phyloP scores from a whole-genome alignment of 768 basidiomycete genomes.

The Lactarius deliciosus region DNA sequence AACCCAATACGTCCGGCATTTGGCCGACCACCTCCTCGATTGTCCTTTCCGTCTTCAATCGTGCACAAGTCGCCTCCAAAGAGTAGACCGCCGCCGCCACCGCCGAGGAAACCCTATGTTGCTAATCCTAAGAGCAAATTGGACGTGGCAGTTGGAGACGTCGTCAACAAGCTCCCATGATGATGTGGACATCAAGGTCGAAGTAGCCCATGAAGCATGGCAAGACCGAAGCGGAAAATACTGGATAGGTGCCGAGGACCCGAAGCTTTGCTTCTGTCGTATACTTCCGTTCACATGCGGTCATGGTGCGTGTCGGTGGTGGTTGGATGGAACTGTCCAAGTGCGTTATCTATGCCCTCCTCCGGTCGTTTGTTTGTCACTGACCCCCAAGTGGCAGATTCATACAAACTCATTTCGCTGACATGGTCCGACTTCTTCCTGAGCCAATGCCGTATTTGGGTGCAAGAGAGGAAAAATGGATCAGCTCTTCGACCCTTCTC shows the following conservation, averaged over 20 bases:
- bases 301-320: constrained; percentile 96
- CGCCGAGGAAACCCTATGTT: constrained; percentile 67
- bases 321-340: constrained; percentile 92
- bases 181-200: constrained; percentile 77
- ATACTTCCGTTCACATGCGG: constrained; percentile 90
- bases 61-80: constrained; percentile 48
- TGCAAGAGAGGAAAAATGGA: constrained; percentile 74
- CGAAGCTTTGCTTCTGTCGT: constrained; percentile 88
- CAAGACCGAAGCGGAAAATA: constrained; percentile 92
- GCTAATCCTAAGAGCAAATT: constrained; percentile 89
- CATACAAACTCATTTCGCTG: constrained; percentile 82
- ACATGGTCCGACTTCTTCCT: constrained; percentile 71
- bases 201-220: constrained; percentile 83
- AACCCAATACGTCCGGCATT: constrained; percentile 54
- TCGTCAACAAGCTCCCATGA: constrained; percentile 87
- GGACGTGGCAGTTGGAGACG: constrained; percentile 89
- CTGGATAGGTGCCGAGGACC: constrained; percentile 92
- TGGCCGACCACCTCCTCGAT: constrained; percentile 69
- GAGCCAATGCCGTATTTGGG: constrained; percentile 52
- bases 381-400: constrained; percentile 52
- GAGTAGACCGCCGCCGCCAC: constrained; percentile 37
- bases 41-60: constrained; percentile 49
- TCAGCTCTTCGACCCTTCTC: constrained; percentile 70
- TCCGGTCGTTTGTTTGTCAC: neutral
- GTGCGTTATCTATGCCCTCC: constrained; percentile 45